These are phyloP conservation scores for Pleurotus tuber-regium DNA, from an alignment of 768 basidiomycete species.

Conservation along the genomic window DNA sequence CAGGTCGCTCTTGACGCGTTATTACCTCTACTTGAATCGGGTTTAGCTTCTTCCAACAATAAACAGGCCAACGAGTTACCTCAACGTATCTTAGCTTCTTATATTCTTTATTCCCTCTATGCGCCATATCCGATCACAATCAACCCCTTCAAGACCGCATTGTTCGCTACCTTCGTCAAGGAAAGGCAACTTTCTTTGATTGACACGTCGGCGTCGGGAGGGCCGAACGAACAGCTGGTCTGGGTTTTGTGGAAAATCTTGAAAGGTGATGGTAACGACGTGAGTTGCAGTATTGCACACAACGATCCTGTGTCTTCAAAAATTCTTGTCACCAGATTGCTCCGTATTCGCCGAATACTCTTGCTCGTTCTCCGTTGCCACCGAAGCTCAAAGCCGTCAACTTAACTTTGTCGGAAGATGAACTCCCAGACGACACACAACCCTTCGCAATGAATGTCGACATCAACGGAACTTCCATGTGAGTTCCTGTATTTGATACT, in stretches of 20 bases:
- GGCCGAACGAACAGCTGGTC: conserved; percentile 71
- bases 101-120: conserved; percentile 78
- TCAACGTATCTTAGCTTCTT: conserved; percentile 74
- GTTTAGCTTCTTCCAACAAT: conserved; percentile 45
- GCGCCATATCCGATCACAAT: conserved; percentile 75
- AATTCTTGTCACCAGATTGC: conserved; percentile 55
- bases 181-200: conserved; percentile 63
- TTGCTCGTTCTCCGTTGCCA: conserved; percentile 73
- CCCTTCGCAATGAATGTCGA: conserved; percentile 32
- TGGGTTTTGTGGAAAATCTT: conserved; percentile 89
- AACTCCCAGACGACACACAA: not conserved
- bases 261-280: conserved; percentile 80
- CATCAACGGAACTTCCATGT: conserved; percentile 49
- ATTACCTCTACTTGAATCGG: conserved; percentile 65
- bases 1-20: conserved; percentile 83
- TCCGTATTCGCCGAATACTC: conserved; percentile 73
- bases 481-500: conserved; percentile 18
- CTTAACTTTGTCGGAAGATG: conserved; percentile 63
- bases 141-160: conserved; percentile 78
- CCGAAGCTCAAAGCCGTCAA: conserved; percentile 73
- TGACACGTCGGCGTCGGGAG: conserved; percentile 46
- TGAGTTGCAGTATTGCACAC: conserved; percentile 31
- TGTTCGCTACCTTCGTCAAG: conserved; percentile 63
- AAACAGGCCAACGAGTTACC: conserved; percentile 44
- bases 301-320: conserved; percentile 1